Base-by-base conservation (phyloP, 768 basidiomycete genomes). In the Ramaria sp. region DNA sequence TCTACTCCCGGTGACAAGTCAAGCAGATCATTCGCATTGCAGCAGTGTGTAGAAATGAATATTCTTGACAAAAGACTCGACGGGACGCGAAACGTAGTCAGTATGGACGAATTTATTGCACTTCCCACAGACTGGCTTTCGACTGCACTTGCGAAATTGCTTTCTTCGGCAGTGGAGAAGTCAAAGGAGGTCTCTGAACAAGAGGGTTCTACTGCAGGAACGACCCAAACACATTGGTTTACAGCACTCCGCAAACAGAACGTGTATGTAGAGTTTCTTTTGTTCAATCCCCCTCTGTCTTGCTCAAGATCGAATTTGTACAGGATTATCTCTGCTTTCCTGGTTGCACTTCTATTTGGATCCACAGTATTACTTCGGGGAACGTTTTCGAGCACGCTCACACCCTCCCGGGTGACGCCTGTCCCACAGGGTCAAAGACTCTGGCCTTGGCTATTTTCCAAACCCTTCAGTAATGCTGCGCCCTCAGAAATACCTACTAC, bases 11-110 rank as follows among this genome's bases (percentile, higher is more conserved):
- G 37, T 48, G 7, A 47, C 31, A 49, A 15, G 24, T 12, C 55
- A 20, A 38, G 19, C 7, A 37, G 37, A n/a, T 38, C 19, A 7
- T 47, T 48, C 24, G 55, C 55, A 15, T 49, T 39, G 19, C 55
- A 57, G 24, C 55, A 57, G 47, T 57, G 55, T 27, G 22, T 47
- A 37, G 47, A 57, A n/a, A 19, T 57, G 46, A 24, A 49, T 27
- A 57, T 57, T 37, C 19, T 24, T 38, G 55, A 50, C 9, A 20
- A 19, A 15, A 22, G 45, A 24, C 31, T 57, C 31, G 42, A 57
- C 48, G 55, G 47, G 13, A 13, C 45, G 19, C 13, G 27, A 34
- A 46, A 47, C 7, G 24, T 57, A 17, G 30, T 57, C 7, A 49
- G 22, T 37, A 30, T 57, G 37, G 55, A 57, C 17, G 46, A 57